Base-by-base conservation (phyloP, 148 eudicot species). In the Camellia japonica region DNA sequence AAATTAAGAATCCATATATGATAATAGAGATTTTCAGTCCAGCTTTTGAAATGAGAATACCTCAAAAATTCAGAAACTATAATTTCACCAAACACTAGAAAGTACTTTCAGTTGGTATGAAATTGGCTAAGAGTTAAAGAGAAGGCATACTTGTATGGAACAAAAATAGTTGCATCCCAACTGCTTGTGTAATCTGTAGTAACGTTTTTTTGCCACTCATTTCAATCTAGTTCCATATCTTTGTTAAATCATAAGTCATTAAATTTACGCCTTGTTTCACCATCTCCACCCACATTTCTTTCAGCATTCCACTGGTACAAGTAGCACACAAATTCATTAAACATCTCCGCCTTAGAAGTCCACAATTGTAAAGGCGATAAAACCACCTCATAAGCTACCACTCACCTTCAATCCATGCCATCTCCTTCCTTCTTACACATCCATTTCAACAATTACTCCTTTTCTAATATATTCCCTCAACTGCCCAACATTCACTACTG, bases 321-420 rank as follows among this genome's bases (percentile, higher is more conserved):
- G 9, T 68, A 38, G 3, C 5, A 38, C 46, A 66, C 15, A 66
- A 65, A 66, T 38, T 30, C 15, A 9, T 38, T 1, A 66, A 66
- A 30, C 15, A 10, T 19, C 67, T 7, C 69, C 46, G 0, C 41
- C 16, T 38, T 13, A 30, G 15, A 5, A 69, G 73, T 41, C 73
- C 20, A 60, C 20, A 44, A 69, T 51, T 46, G 18, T 69, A 18
- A 43, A 46, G 73, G 73, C 9, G 30, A 44, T 46, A 14, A 68
- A 68, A 68, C 47, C 71, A 38, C 71, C 71, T 14, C 71, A 68
- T 42, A 68, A 41, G 42, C 47, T 68, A 14, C 71, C 71, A 42
- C 19, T 42, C n/a, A 13, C 14, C 16, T 13, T 16, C 49, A 67
- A 67, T 16, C 44, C 46, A 66, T 38, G 16, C 14, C 67, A 63